Evolutionary conservation across 768 basidiomycete genomes (phyloP), one percentile per base, ranked within the genome.

Genomic region (Baorangia bicolor): DNA sequence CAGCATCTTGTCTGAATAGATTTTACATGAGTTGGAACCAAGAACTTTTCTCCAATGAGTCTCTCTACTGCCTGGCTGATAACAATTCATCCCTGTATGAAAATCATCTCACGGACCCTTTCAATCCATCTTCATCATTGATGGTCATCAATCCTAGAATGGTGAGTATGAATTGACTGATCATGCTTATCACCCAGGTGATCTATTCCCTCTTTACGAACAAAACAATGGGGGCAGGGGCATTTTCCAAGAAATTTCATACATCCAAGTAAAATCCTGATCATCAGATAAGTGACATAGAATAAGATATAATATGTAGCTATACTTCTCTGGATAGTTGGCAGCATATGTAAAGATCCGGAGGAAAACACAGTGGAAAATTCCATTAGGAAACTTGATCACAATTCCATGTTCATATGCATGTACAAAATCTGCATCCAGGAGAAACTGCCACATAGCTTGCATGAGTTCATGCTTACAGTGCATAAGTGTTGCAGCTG

Each of bases 311-410:
- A 18, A 35, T 18, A 18, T 37, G 9, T 5, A 28, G 9, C 7
- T 37, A 4, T 49, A 75, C 76, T 74, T 75, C 41, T 72, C 70
- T 1, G 67, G 70, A n/a, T 71, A 72, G 50, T 70, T 63, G 1
- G 65, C 71, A 1, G 66, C 50, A 35, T 72, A 72, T 0, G 69
- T 62, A 38, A 72, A 67, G 0, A 72, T 47, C 0, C 52, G 48
- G 0, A 45, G 64, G 33, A 67, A 69, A 0, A 70, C 55, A 3
- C 53, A n/a, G 0, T 57, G 41, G 0, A 10, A 0, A 0, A 67
- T 39, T 0, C 69, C 63, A 53, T 72, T 64, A 1, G 44, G 41
- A 28, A 63, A 72, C 6, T 38, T 31, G 10, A 69, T 60, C 0
- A 66, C 49, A 0, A 69, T 58, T 0, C 69, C 68, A 40, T 63